Evolutionary conservation across 1,284 basidiomycete species (phyloP).

Genomic region (Malassezia cuniculi): DNA sequence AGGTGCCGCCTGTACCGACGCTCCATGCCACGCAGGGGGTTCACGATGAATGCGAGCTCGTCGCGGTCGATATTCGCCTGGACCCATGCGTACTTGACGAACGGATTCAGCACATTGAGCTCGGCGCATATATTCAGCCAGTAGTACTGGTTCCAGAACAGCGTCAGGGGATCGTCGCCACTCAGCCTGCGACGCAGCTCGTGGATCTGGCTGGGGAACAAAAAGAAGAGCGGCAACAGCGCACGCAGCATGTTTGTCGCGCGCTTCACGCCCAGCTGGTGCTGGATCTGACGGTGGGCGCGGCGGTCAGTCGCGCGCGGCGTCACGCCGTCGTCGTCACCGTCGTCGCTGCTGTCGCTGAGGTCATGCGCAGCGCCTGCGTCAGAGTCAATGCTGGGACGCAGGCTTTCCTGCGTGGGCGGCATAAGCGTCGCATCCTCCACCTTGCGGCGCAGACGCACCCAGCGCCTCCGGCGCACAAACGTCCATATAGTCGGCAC

Average conservation of each 20-base stretch:
- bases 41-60: conserved; percentile 27
- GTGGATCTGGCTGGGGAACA: neutral
- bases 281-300: too few species aligned
- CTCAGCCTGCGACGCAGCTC: neutral
- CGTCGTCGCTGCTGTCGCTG: neutral
- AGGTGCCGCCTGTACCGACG: conserved; percentile 17
- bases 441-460: conserved; percentile 25
- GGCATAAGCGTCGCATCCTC: too few species aligned
- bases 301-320: too few species aligned
- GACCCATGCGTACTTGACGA: conserved; percentile 34
- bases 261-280: neutral
- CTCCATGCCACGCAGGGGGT: conserved; percentile 25
- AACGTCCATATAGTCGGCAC: conserved; percentile 28
- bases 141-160: conserved; percentile 6
- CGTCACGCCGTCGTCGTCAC: neutral
- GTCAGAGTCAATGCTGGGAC: neutral
- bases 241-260: conserved; percentile 3
- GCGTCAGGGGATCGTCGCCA: neutral
- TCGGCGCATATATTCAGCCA: conserved; percentile 8
- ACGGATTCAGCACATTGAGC: conserved; percentile 35
- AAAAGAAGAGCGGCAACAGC: conserved; percentile 9
- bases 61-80: conserved; percentile 26
- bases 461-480: conserved; percentile 39
- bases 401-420: too few species aligned
- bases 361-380: neutral